Evolutionary conservation across 371 early-diverging fungal genomes (phyloP).

Genomic region (Mucor irregularis): DNA sequence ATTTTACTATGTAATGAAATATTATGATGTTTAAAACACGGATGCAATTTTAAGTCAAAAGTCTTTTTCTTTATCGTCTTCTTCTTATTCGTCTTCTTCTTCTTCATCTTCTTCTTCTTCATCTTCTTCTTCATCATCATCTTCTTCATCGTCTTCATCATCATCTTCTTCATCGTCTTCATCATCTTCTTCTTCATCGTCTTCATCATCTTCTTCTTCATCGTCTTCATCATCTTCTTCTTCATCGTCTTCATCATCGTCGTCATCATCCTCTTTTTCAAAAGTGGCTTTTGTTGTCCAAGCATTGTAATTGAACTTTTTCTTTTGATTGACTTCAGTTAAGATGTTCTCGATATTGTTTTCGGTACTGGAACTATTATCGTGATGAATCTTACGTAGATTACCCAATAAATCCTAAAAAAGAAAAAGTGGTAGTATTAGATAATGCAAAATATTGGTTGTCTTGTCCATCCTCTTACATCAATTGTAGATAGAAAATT

Average conservation of each 20-base stretch:
- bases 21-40: too few relatives aligned
- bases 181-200: too few relatives aligned
- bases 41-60: too few relatives aligned
- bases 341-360: slow-evolving; percentile 17
- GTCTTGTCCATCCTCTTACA: slow-evolving; percentile 15
- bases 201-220: too few relatives aligned
- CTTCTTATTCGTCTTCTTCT: too few relatives aligned
- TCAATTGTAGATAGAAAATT: slow-evolving; percentile 19
- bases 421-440: slow-evolving; percentile 11
- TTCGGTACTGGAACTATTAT: slow-evolving; percentile 15
- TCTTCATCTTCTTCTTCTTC: too few relatives aligned
- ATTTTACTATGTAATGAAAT: too few relatives aligned
- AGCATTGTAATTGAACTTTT: slow-evolving; percentile 20
- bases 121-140: too few relatives aligned
- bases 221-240: too few relatives aligned
- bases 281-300: slow-evolving; percentile 20
- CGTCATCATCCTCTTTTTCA: slow-evolving; percentile 16
- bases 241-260: slow-evolving; percentile 10
- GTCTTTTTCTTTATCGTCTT: too few relatives aligned
- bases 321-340: slow-evolving; percentile 21
- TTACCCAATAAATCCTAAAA: slow-evolving; percentile 15
- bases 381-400: slow-evolving; percentile 19
- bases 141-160: too few relatives aligned
- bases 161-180: too few relatives aligned
- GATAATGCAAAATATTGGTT: slow-evolving; percentile 20